phyloP scores from a whole-genome alignment of 441 rosid genomes.

The Omphalea diandra region DNA sequence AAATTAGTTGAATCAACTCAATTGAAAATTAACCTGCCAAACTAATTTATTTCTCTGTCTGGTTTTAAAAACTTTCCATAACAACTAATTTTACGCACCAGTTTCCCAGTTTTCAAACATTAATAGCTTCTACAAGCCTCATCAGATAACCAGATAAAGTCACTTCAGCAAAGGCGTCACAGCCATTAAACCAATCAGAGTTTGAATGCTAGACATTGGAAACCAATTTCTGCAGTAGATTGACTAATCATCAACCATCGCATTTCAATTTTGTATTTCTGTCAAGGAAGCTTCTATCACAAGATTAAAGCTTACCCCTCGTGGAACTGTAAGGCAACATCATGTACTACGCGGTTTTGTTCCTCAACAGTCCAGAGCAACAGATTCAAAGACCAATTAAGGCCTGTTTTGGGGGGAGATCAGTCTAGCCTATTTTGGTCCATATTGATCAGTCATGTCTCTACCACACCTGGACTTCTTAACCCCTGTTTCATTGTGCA shows the following conservation, averaged over 20 bases:
- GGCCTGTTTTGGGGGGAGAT: neutral
- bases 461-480: neutral
- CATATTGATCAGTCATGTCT: neutral
- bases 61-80: no score
- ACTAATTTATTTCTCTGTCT: no score
- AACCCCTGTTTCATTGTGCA: neutral
- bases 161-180: neutral
- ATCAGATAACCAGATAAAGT: neutral
- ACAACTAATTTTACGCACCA: neutral
- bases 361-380: neutral
- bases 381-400: neutral
- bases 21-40: no score
- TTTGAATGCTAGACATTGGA: neutral
- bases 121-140: no score
- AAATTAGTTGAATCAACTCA: no score
- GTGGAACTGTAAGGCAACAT: neutral
- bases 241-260: neutral
- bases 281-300: neutral
- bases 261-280: neutral
- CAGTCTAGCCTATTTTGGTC: neutral
- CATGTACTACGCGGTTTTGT: neutral
- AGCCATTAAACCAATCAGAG: neutral
- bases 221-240: neutral
- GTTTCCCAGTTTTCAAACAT: no score
- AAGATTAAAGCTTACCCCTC: neutral